phyloP scores from a whole-genome alignment of 2,329 filamentous ascomycete genomes.

The Karstenula rhodostoma region DNA sequence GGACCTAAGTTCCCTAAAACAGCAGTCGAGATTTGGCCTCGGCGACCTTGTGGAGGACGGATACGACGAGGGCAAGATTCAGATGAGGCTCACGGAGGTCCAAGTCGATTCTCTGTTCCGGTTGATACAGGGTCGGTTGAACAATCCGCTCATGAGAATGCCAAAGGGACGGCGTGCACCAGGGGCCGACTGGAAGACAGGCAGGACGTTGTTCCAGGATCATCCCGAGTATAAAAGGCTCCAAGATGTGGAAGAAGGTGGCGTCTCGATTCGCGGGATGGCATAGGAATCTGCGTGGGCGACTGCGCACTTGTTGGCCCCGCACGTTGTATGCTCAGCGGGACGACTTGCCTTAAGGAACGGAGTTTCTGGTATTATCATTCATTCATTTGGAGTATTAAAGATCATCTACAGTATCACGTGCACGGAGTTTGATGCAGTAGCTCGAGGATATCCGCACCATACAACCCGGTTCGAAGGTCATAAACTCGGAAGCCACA shows the following conservation, averaged over 20 bases:
- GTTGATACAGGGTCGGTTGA: background rate
- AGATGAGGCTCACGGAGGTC: background rate
- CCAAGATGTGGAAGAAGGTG: background rate
- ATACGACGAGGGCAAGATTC: background rate
- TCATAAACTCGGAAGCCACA: too few relatives aligned
- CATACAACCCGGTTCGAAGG: too few relatives aligned
- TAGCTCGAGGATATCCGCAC: too few relatives aligned
- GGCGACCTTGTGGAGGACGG: constrained; percentile 1
- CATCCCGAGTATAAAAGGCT: background rate
- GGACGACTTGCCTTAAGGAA: too few relatives aligned
- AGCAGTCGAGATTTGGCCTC: background rate
- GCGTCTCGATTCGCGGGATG: background rate
- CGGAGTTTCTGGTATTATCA: too few relatives aligned
- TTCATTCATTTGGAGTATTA: too few relatives aligned
- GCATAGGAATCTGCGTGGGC: background rate
- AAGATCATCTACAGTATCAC: too few relatives aligned
- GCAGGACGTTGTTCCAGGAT: background rate
- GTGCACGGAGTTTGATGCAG: too few relatives aligned
- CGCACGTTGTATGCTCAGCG: too few relatives aligned
- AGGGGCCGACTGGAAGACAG: background rate
- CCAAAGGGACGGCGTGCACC: background rate
- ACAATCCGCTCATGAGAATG: background rate
- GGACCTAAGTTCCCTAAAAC: background rate
- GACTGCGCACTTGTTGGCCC: background rate
- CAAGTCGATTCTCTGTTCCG: background rate